These are phyloP conservation scores for Fusarium xyrophilum DNA, from an alignment of 2,329 filamentous ascomycete species.

Conservation along the genomic window DNA sequence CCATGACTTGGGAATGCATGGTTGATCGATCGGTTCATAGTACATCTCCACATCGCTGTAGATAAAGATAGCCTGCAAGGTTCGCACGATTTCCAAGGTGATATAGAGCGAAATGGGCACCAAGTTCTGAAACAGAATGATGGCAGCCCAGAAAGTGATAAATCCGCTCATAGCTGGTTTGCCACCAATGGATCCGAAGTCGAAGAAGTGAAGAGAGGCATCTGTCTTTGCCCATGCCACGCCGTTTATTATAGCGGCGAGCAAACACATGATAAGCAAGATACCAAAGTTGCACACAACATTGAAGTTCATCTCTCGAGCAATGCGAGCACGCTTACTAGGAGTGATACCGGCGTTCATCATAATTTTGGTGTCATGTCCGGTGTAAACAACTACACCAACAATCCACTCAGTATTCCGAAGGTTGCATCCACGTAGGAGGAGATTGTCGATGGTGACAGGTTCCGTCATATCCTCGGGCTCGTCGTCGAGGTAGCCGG, in stretches of 20 bases:
- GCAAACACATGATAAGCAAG: conserved; percentile 85
- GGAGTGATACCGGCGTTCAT: conserved; percentile 96
- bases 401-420: conserved; percentile 97
- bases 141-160: conserved; percentile 93
- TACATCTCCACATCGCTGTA: conserved; percentile 98
- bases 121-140: conserved; percentile 98
- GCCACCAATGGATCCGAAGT: conserved; percentile 82
- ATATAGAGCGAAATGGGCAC: conserved; percentile 98
- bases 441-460: conserved; percentile 91
- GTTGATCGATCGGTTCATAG: conserved; percentile 91
- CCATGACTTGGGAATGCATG: conserved; percentile 97
- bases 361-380: conserved; percentile 98
- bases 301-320: conserved; percentile 94
- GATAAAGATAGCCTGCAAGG: conserved; percentile 93
- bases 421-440: conserved; percentile 90
- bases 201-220: conserved; percentile 81
- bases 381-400: conserved; percentile 91
- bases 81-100: conserved; percentile 92
- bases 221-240: conserved; percentile 77
- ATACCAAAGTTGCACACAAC: conserved; percentile 96
- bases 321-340: conserved; percentile 89
- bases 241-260: conserved; percentile 85
- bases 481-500: conserved; percentile 66
- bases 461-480: conserved; percentile 86
- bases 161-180: conserved; percentile 82